Conservation (phyloP, 805 yeast species). For the Teunomyces panamensis region DNA sequence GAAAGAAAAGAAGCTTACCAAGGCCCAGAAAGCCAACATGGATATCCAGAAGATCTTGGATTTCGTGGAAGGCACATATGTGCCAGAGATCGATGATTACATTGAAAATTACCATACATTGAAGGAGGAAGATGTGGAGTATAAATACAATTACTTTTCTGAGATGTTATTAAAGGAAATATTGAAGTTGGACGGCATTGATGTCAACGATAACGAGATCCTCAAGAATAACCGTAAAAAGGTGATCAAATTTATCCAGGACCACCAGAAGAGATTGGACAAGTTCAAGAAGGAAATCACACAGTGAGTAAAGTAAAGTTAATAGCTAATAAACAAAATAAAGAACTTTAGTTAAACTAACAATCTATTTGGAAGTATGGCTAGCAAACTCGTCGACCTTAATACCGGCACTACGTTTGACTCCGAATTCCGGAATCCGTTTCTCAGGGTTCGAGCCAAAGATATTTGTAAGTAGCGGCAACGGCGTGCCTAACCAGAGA, state of each 20-base stretch:
- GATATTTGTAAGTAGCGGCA: constrained; percentile 16
- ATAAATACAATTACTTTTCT: constrained; percentile 56
- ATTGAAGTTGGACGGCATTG: constrained; percentile 65
- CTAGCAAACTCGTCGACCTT: constrained; percentile 11
- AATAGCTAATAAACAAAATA: not conserved
- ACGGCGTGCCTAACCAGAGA: constrained; percentile 27
- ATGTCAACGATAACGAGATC: constrained; percentile 46
- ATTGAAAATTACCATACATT: constrained; percentile 25
- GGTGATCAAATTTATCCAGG: constrained; percentile 59
- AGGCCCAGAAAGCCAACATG: constrained; percentile 39
- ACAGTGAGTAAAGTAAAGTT: not conserved
- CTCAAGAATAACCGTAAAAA: constrained; percentile 59
- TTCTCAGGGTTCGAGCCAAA: constrained; percentile 10
- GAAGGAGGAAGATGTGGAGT: constrained; percentile 34
- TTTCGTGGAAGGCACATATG: constrained; percentile 37
- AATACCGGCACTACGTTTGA: constrained; percentile 15
- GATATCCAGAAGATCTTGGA: constrained; percentile 39
- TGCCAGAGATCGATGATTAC: constrained; percentile 36
- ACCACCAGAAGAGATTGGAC: constrained; percentile 56
- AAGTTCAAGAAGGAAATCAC: constrained; percentile 31
- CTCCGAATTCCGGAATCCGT: constrained; percentile 26
- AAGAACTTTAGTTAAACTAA: not conserved
- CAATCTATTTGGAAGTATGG: not conserved
- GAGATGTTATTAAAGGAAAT: constrained; percentile 67
- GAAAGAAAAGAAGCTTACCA: constrained; percentile 35